Base-by-base conservation (phyloP, 1,139 yeast genomes). In the Zygotorulaspora mrakii region DNA sequence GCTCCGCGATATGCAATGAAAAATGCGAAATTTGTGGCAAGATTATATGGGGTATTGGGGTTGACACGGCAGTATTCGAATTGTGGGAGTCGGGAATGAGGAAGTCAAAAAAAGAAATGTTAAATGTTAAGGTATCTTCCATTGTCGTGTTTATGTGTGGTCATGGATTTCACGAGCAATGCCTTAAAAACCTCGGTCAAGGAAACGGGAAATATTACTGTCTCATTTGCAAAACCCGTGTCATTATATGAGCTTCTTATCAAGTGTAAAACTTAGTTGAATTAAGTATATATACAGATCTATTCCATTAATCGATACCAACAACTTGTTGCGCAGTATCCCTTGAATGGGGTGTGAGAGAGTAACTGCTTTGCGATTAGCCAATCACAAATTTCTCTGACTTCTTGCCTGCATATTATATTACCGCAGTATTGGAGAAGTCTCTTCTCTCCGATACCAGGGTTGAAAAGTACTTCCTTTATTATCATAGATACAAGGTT, bases 11-110 rank as follows among this genome's bases (percentile, higher is more conserved):
- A 3, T 58, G 66, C 2, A 62, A 63, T 17, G 62, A 70, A 34
- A 72, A 68, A 31, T 87, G 96, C 61, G 82, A 83, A 33, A 73
- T 81, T 0, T 87, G 96, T 59, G 87, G 84, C 1, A 76, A 75
- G 47, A 64, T 65, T 22, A 62, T 85, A 27, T 77, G 84, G 74
- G 95, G 95, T 0, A 56, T 73, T 0, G 75, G 74, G 1, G 64
- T 79, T 2, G 65, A 69, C 26, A 67, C 70, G 2, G 64, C 61
- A 8, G 62, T 70, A 33, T 73, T 64, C 40, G 59, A 58, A 27
- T 41, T 55, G 2, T 79, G 83, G 84, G 78, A 76, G 53, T 65
- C 47, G 12, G 47, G 30, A 29, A 31, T 33, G 25, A 34, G 44
- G 27, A 29, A 20, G 9, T 3, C 10, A 13, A 5, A 17, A 28